A percentile compares a stretch with the other conserved stretches of the same genome.
Evolutionary conservation across 352 stramenopile genomes (phyloP).

Genomic region (Pythium monospermum): DNA sequence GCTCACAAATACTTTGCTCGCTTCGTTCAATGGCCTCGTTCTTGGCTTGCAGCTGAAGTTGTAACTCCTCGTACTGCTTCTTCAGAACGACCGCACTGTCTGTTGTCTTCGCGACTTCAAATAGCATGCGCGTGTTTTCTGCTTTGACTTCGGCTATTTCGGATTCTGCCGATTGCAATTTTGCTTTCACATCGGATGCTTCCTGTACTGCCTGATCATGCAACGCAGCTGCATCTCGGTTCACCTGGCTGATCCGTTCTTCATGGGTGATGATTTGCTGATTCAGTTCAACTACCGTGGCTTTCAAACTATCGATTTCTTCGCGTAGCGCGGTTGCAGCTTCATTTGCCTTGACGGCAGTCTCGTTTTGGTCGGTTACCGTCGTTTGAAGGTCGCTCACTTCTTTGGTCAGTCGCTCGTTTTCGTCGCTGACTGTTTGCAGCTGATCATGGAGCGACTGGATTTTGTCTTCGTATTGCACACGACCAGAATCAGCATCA

Average conservation of each 20-base stretch:
- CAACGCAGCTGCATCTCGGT: background rate
- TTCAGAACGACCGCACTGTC: slow-evolving; percentile 56
- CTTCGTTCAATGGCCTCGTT: slow-evolving; percentile 22
- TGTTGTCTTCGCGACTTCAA: slow-evolving; percentile 65
- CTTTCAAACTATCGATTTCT: too few relatives aligned
- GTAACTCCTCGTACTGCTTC: slow-evolving; percentile 37
- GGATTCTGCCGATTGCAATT: slow-evolving; percentile 31
- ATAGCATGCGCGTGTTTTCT: slow-evolving; percentile 73
- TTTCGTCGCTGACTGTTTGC: slow-evolving; percentile 2
- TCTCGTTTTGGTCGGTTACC: background rate
- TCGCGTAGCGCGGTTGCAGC: too few relatives aligned
- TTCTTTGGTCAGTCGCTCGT: background rate
- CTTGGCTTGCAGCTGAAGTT: slow-evolving; percentile 38
- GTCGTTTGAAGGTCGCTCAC: slow-evolving; percentile 1
- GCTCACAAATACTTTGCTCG: slow-evolving; percentile 16
- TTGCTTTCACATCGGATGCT: slow-evolving; percentile 28
- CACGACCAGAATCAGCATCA: slow-evolving; percentile 2
- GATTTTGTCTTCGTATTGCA: slow-evolving; percentile 9
- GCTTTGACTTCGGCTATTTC: slow-evolving; percentile 58
- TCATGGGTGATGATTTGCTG: background rate
- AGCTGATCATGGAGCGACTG: slow-evolving; percentile 8
- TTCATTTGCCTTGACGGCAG: too few relatives aligned
- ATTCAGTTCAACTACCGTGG: slow-evolving; percentile 11
- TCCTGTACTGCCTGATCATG: slow-evolving; percentile 4
- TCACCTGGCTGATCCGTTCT: slow-evolving; percentile 6